phyloP scores from a whole-genome alignment of 2,329 filamentous ascomycete genomes.

The Pseudomassariella vexata region DNA sequence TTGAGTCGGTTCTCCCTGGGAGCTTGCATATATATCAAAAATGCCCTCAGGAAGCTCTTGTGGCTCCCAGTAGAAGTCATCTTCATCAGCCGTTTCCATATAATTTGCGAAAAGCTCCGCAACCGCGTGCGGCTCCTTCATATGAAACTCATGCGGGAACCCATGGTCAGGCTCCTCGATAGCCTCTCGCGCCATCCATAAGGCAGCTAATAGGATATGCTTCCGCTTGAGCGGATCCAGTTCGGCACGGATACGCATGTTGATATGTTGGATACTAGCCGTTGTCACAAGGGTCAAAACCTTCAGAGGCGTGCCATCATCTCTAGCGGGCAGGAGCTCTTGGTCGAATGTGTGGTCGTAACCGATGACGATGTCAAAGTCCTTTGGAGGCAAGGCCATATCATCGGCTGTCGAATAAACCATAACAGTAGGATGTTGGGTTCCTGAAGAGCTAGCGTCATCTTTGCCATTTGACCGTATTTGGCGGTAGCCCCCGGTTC shows the following conservation, averaged over 20 bases:
- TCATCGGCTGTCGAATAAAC: slow-evolving; percentile 35
- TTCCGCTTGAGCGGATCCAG: slow-evolving; percentile 40
- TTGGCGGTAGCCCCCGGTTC: slow-evolving; percentile 27
- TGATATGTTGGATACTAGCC: slow-evolving; percentile 51
- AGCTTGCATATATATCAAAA: slow-evolving; percentile 37
- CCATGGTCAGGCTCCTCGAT: slow-evolving; percentile 34
- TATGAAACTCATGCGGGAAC: slow-evolving; percentile 29
- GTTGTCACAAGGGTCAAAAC: slow-evolving; percentile 43
- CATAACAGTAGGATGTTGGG: slow-evolving; percentile 26
- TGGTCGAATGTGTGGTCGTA: slow-evolving; percentile 46
- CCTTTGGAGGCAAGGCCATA: slow-evolving; percentile 27
- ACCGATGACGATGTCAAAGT: slow-evolving; percentile 45
- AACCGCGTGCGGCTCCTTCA: slow-evolving; percentile 40
- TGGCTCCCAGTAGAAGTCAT: slow-evolving; percentile 39
- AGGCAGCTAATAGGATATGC: slow-evolving; percentile 32
- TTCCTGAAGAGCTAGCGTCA: too few relatives aligned
- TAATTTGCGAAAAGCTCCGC: slow-evolving; percentile 42
- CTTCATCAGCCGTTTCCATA: slow-evolving; percentile 31
- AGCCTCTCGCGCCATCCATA: slow-evolving; percentile 23
- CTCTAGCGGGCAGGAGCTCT: slow-evolving; percentile 20
- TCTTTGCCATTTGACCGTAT: slow-evolving; percentile 20
- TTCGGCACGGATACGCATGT: slow-evolving; percentile 34
- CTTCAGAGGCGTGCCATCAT: slow-evolving; percentile 28
- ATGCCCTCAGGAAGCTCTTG: slow-evolving; percentile 40
- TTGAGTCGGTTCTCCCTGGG: slow-evolving; percentile 28